Evolutionary conservation across 164 flowering plant species (phyloP).

Genomic region (Tinospora cordifolia): DNA sequence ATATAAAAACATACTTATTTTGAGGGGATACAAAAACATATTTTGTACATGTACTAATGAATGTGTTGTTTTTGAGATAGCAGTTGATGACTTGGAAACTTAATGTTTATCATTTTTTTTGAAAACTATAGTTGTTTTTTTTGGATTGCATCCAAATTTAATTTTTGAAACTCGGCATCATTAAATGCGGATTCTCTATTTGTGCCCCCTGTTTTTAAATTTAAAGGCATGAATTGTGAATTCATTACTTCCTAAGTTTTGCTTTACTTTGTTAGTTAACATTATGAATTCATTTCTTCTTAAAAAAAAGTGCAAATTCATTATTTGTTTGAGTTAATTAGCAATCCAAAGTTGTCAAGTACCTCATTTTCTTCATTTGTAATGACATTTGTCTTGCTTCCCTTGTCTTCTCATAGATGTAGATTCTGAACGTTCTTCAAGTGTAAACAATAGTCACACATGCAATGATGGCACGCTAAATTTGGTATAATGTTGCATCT

Average conservation of each 20-base stretch:
- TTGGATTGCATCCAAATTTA: no score
- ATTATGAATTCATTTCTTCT: no score
- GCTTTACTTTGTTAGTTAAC: neutral
- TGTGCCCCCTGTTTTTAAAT: no score
- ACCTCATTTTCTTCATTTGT: neutral
- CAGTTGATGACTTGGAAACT: no score
- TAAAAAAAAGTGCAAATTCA: no score
- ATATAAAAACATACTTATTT: no score
- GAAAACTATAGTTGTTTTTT: no score
- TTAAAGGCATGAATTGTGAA: no score
- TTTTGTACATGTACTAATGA: neutral
- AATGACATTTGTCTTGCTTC: neutral
- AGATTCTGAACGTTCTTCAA: slow-evolving; percentile 29
- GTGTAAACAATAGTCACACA: slow-evolving; percentile 15
- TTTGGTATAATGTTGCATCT: slow-evolving; percentile 23
- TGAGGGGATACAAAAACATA: no score
- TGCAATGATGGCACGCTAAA: slow-evolving; percentile 19
- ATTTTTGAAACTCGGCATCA: no score
- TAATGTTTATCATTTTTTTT: no score
- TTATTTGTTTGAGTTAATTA: neutral
- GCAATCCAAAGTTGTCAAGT: neutral
- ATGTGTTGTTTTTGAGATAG: neutral
- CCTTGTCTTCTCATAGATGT: slow-evolving; percentile 24
- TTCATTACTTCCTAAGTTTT: neutral
- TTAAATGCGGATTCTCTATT: no score